Base-by-base conservation (phyloP, 441 rosid species). In the Adansonia rubrostipa region DNA sequence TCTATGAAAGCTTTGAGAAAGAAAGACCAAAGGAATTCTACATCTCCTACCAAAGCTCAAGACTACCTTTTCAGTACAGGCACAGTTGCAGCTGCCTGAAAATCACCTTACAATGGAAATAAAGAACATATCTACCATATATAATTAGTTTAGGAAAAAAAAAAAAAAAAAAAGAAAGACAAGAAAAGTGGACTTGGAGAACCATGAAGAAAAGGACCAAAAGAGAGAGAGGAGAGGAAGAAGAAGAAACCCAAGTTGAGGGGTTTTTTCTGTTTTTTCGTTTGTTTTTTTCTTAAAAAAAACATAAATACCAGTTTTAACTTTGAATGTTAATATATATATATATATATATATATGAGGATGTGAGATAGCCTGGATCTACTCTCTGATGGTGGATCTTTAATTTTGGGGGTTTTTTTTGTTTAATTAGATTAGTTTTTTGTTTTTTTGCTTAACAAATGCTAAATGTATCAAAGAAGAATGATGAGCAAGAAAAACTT, bases 41-140 rank as follows among this genome's bases (percentile, higher is more conserved):
- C 80, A n/a, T 87, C 95, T 0, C 89, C 92, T 2, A 17, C 81
- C 50, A 82, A 76, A 71, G 67, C 83, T 9, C 83, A 81, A 66
- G 87, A 77, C 50, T 85, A 86, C 80, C 20, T 87, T n/a, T 86
- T 81, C 61, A 79, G 71, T 17, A 19, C 87, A 3, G 79, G 91
- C 78, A 82, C 93, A 4, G 89, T 91, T n/a, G 93, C 91, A 0
- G 93, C 90, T 15, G 93, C 88, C 24, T 91, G 77, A 78, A 42
- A 77, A 54, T 36, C 40, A 4, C 40, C 5, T 3, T 3, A 36
- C 5, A 4, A 36, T 3, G 40, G 40, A 36, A 36, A 36, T 36
- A 36, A 36, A 36, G 5, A 4, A 45, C 15, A 28, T 7, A 58
- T 57, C 64, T 40, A 42, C 73, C 45, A 6, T 47, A 14, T 42